Base-by-base conservation (phyloP, 2,329 filamentous ascomycete genomes). In the Ascochyta clinopodiicola region DNA sequence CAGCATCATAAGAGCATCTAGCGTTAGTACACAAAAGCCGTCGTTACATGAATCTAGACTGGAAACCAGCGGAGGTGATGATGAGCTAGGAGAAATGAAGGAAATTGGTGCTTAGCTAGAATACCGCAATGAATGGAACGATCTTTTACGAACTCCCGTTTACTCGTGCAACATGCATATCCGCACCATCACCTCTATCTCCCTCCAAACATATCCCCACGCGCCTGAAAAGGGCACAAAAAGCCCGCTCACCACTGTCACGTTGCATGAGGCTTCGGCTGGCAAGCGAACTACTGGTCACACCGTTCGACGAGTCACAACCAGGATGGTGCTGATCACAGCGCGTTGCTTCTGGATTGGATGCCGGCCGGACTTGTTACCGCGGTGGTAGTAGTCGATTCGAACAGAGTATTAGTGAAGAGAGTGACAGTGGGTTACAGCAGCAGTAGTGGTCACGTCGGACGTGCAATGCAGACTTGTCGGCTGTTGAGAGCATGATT, bases 11-110 rank as follows among this genome's bases (percentile, higher is more conserved):
- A 3, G n/a, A 40, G 35, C 46, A 44, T 51, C 2, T 36, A 19
- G 37, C 34, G 37, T 5, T 9, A 22, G 29, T 57, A 46, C 44
- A 51, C 44, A 57, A 57, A 57, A 57, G 54, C 54, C 35, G 46
- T 57, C 44, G 44, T 44, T 57, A 47, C 44, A 35, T 31, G 31
- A 37, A 48, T 36, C 40, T 6, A 50, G 45, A 50, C 6, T 50
- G 40, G 4, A 38, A 4, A 13, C 17, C 29, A 12, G 29, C 29
- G 12, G 29, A 31, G 10, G 22, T 24, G 22, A 2, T 24, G 22
- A 24, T 24, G 22, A 24, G 36, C 12, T 24, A 38, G 36, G n/a
- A n/a, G 3, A 6, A 4, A 38, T 6, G 36, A 19, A 2, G 17
- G 19, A 5, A 19, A 17, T 31, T 13, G 19, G 8, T 32, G 5